Percentiles rank a stretch among this genome's conserved stretches.
Evolutionary conservation across 306 rosid species (phyloP).

Genomic region (Acacia crassicarpa): DNA sequence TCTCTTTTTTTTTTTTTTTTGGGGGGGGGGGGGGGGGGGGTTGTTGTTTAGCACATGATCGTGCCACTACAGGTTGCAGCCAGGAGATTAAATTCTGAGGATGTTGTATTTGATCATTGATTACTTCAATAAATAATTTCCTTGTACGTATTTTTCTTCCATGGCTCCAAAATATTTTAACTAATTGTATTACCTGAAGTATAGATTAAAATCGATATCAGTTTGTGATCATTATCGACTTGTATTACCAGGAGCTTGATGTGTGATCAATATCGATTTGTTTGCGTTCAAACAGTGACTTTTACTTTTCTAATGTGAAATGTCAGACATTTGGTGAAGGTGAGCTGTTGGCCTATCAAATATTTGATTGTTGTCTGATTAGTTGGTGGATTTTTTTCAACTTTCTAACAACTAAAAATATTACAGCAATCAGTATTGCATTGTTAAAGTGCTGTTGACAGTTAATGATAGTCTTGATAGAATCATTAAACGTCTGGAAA

Average conservation of each 20-base stretch:
- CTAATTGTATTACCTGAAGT: not conserved
- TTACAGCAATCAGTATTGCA: not conserved
- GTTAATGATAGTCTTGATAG: not conserved
- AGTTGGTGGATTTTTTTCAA: not conserved
- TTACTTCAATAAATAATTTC: constrained; percentile 6
- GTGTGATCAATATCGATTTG: not conserved
- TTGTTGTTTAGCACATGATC: not conserved
- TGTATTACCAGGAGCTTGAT: too few species aligned
- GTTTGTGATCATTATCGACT: not conserved
- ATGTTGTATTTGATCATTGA: constrained; percentile 28
- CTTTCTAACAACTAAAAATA: not conserved
- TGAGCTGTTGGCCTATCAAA: not conserved
- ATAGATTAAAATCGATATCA: not conserved
- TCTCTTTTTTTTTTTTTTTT: not conserved
- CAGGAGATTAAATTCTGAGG: constrained; percentile 20
- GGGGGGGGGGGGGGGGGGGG: not conserved
- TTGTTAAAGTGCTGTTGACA: too few species aligned
- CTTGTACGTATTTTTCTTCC: not conserved
- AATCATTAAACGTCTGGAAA: not conserved
- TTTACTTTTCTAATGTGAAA: not conserved
- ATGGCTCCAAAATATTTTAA: not conserved
- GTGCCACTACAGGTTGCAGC: constrained; percentile 45
- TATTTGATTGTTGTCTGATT: not conserved
- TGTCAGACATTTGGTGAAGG: not conserved
- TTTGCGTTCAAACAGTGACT: not conserved